phyloP scores from a whole-genome alignment of 768 basidiomycete species.

The Lactarius trivialis region DNA sequence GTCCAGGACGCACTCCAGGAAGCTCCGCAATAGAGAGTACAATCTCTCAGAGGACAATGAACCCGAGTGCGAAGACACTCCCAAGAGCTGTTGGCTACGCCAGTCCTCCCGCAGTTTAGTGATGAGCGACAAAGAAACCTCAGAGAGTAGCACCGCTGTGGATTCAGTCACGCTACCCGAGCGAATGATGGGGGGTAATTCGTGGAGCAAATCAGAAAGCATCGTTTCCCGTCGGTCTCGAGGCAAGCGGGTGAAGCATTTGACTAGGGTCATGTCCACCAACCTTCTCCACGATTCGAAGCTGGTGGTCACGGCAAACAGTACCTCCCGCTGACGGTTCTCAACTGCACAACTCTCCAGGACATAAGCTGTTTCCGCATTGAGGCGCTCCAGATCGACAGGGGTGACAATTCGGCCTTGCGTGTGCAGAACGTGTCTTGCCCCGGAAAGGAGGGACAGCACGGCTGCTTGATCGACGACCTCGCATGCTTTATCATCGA shows the following conservation, averaged over 20 bases:
- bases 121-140: conserved; percentile 71
- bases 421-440: conserved; percentile 54
- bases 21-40: conserved; percentile 60
- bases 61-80: conserved; percentile 57
- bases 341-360: conserved; percentile 80
- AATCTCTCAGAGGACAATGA: conserved; percentile 77
- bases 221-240: conserved; percentile 81
- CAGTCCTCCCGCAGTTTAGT: conserved; percentile 86
- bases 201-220: conserved; percentile 83
- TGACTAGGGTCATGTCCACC: conserved; percentile 78
- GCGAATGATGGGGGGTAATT: conserved; percentile 63
- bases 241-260: conserved; percentile 79
- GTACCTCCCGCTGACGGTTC: conserved; percentile 80
- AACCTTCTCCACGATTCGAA: conserved; percentile 83
- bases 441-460: conserved; percentile 56
- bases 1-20: conserved; percentile 70
- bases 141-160: conserved; percentile 77
- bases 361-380: conserved; percentile 65
- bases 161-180: conserved; percentile 60
- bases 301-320: conserved; percentile 58
- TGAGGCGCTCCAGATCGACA: conserved; percentile 59
- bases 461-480: conserved; percentile 72
- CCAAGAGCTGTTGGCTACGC: conserved; percentile 61
- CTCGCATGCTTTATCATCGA: conserved; percentile 69
- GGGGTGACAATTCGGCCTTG: conserved; percentile 61